Evolutionary conservation across 495 filamentous ascomycete genomes (phyloP), one percentile per base, ranked within the genome.

Genomic region (Elasticomyces elasticus): DNA sequence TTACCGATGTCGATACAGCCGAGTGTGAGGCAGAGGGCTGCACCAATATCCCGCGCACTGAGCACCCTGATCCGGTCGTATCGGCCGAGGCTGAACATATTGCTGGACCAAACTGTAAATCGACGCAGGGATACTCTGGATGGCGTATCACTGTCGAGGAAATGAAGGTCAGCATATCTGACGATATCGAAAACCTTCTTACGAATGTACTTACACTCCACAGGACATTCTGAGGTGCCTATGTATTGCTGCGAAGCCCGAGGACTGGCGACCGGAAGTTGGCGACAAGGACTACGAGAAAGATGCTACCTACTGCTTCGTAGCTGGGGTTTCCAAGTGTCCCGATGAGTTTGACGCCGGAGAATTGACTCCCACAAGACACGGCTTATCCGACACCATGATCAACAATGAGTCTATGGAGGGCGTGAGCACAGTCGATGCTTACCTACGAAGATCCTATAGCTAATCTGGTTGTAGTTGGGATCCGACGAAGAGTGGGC

Each of bases 61-160:
- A n/a, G 13, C 5, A 17, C n/a, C 7, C 12, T 6, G 40, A n/a
- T 17, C 6, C 12, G 40, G 40, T n/a, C n/a, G n/a, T n/a, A n/a
- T n/a, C n/a, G n/a, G n/a, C 5, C 30, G 48, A 40, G 9, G 26
- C 20, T 5, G 38, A 46, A 28, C 42, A 54, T 31, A 30, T 46
- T 30, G 51, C 51, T 30, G 42, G 51, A 22, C 51, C 38, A 7
- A n/a, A 45, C 28, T 54, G 43, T 20, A 26, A 11, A 13, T 47
- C 17, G 23, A 20, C 26, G 23, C 37, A 27, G 15, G 51, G 51
- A 3, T 48, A 54, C 25, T 54, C 51, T 9, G 41, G 43, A 11
- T 47, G 51, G 41, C 41, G 41, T n/a, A 24, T 47, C 19, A 23
- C 24, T 4, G 23, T 25, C 9, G 17, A 33, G 42, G 41, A 54